Evolutionary conservation across 495 filamentous ascomycete genomes (phyloP).

Genomic region (Talaromyces trachyspermus): DNA sequence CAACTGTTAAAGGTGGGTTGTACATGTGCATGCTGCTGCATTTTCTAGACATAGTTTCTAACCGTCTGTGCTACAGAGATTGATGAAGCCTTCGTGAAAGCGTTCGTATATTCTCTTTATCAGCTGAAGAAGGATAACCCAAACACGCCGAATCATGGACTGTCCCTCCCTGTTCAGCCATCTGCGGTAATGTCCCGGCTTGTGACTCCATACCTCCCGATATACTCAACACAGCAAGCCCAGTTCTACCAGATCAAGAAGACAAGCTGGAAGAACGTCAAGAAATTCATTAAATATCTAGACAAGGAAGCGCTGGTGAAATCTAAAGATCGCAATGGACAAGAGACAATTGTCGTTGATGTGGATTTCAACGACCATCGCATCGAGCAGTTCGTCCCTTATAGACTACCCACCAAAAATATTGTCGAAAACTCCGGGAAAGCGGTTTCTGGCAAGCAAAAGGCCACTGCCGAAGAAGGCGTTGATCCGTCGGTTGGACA

Average conservation of each 20-base stretch:
- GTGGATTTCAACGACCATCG: slow-evolving; percentile 55
- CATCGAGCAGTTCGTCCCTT: slow-evolving; percentile 52
- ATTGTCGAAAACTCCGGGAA: slow-evolving; percentile 28
- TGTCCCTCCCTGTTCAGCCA: slow-evolving; percentile 56
- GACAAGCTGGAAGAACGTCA: slow-evolving; percentile 66
- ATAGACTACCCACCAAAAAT: slow-evolving; percentile 47
- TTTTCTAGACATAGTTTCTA: neutral
- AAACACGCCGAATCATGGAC: slow-evolving; percentile 37
- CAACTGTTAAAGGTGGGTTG: slow-evolving; percentile 47
- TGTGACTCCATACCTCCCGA: slow-evolving; percentile 61
- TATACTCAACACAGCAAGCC: slow-evolving; percentile 45
- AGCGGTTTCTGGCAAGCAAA: slow-evolving; percentile 24
- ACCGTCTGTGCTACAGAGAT: slow-evolving; percentile 47
- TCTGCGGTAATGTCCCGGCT: slow-evolving; percentile 59
- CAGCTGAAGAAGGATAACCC: slow-evolving; percentile 46
- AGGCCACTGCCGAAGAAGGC: slow-evolving; percentile 31
- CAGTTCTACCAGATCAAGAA: slow-evolving; percentile 64
- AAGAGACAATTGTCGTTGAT: slow-evolving; percentile 59
- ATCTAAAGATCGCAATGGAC: slow-evolving; percentile 58
- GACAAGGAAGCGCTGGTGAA: slow-evolving; percentile 58
- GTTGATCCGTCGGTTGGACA: slow-evolving; percentile 50
- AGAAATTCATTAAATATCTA: slow-evolving; percentile 65
- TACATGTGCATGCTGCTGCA: neutral
- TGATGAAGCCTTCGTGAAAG: slow-evolving; percentile 60
- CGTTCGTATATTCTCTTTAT: slow-evolving; percentile 58